Evolutionary conservation across 352 stramenopile genomes (phyloP).

Genomic region (Phytophthora cryptogea): DNA sequence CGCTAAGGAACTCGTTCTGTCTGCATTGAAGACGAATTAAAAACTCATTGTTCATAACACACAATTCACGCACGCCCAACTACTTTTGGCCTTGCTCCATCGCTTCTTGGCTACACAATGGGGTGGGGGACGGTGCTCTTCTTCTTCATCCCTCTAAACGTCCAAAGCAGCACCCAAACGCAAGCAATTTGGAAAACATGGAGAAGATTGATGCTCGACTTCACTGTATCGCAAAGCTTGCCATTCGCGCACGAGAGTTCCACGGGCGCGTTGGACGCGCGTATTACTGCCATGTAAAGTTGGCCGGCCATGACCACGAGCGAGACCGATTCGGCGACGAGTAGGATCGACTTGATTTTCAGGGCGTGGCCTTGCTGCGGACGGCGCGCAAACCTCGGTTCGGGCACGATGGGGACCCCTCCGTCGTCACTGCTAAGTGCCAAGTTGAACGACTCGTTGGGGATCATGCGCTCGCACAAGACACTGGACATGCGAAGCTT

Average conservation of each 20-base stretch:
- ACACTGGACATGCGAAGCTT: constrained; percentile 31
- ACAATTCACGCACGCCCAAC: background rate
- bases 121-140: constrained; percentile 15
- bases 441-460: constrained; percentile 48
- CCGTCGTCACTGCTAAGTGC: constrained; percentile 27
- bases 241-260: constrained; percentile 67
- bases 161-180: constrained; percentile 40
- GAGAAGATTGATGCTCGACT: constrained; percentile 35
- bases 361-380: constrained; percentile 36
- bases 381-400: constrained; percentile 14
- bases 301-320: constrained; percentile 43
- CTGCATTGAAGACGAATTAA: too few relatives aligned
- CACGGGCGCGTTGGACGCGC: constrained; percentile 18
- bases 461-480: constrained; percentile 42
- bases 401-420: constrained; percentile 17
- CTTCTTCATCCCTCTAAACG: constrained; percentile 33
- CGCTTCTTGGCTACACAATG: constrained; percentile 19
- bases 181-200: constrained; percentile 41
- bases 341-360: constrained; percentile 55
- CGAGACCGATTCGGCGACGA: constrained; percentile 48
- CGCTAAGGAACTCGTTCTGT: too few relatives aligned
- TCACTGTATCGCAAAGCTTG: constrained; percentile 43
- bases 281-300: constrained; percentile 36
- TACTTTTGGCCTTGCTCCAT: constrained; percentile 1
- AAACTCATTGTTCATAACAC: background rate